Base-by-base conservation (phyloP, 208 protist species). In the Crithidia fasciculata region DNA sequence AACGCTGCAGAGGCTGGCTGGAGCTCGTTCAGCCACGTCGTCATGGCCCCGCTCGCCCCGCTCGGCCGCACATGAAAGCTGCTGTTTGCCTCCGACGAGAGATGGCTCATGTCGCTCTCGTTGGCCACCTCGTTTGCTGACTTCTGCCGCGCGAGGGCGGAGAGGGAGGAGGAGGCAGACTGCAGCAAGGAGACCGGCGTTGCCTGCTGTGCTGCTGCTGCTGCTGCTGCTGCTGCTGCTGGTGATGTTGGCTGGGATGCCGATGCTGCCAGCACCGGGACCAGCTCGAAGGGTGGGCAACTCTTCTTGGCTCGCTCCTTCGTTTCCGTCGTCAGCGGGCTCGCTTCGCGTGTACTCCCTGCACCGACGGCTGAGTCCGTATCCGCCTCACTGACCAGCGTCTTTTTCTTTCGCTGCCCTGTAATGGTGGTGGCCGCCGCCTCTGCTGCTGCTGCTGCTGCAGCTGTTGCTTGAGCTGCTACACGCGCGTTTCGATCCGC, bases 1-100 rank as follows among this genome's bases (percentile, higher is more conserved):
- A 73, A 19, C 19, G 89, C 91, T 44, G 81, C 79, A 28, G 83
- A 72, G 28, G 86, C 87, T 8, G 89, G 88, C 69, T 82, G 72
- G 45, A 80, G 62, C 40, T 81, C 76, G 10, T 67, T 71, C 50
- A 72, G 19, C 56, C 69, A 81, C 57, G 61, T 65, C 53, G 64
- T 62, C 49, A 72, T 57, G 18, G 64, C 65, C 4, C 44, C 44
- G 58, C 43, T 60, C 5, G 45, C 43, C 12, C 28, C 54, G 19
- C 44, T 50, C 10, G 40, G 53, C 10, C 47, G 68, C 18, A 61
- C 74, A 54, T 80, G 74, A 47, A 74, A 53, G 74, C 74, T 62
- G 68, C 68, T 80, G 56, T 39, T 66, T 13, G 65, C 49, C 44
- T 66, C 58, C 19, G 68, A 74, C 36, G 74, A 69, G 43, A 74